Evolutionary conservation across 2,329 filamentous ascomycete genomes (phyloP), one percentile per base, ranked within the genome.

Genomic region (Chaetothyriales sp.): DNA sequence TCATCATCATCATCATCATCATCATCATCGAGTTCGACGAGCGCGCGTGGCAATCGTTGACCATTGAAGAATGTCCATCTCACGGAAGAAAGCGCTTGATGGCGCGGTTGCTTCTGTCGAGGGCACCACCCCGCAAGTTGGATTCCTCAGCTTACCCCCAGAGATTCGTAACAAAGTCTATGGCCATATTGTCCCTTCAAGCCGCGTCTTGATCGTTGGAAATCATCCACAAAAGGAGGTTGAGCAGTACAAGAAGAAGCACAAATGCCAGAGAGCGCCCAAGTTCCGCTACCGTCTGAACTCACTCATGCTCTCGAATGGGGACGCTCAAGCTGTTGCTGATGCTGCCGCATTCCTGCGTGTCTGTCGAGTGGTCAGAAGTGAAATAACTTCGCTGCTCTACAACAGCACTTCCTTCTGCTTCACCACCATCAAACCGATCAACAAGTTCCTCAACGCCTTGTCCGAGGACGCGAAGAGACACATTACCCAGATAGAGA

Each of bases 161-260:
- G 84, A 89, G 62, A 65, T 89, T 26, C 80, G 84, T 6, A 69
- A 83, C 53, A 77, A 79, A 59, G 76, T 89, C 10, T 88, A 87
- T 63, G 73, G 71, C 42, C 71, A 79, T 57, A 73, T 80, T 55
- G 82, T 86, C 55, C 65, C 71, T 3, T 42, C 54, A 26, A 52
- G 51, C 47, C 53, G 50, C 18, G 52, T 57, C 12, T 46, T 54
- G 15, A 45, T 60, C 45, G 44, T 45, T 7, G 49, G 45, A 32
- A 59, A 48, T 48, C 53, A 56, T 28, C 57, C 58, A 39, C 53
- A 60, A 47, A 57, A 56, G 42, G 53, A 59, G 43, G 49, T 54
- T 9, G 48, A 51, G 9, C n/a, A 45, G 20, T 46, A 52, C 18
- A 54, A 53, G 44, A 50, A 49, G 12, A 43, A 46, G 18, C 36